Evolutionary conservation across 176 grass and related monocot genomes (phyloP), one percentile per base, ranked within the genome.

Genomic region (Hordeum vulgare): DNA sequence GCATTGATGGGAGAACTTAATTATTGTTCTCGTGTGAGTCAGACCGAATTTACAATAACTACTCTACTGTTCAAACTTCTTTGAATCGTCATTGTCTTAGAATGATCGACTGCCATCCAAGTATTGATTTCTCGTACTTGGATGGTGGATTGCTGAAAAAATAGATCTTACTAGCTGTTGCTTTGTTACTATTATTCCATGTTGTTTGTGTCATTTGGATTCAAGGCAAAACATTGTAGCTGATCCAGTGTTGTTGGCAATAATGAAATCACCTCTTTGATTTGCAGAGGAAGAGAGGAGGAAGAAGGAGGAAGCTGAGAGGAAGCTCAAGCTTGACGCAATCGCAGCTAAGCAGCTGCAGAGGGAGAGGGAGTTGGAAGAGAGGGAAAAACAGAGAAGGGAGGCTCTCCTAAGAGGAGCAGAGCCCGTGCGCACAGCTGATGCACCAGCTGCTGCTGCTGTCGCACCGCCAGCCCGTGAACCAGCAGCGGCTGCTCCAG

Each of bases 201-300:
- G 41, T 25, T 66, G 27, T 60, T 11, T 29, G 36, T 71, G 34
- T 28, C 44, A 37, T 78, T 18, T 81, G 2, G 31, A 37, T 45
- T 21, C 13, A 24, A 65, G 36, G 2, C 35, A 34, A 15, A 69
- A 36, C 17, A 4, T 44, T 49, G 5, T 20, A 73, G 8, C 70
- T 49, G 3, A 73, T 49, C 8, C 28, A 49, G 10, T 10, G 1
- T 29, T 73, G 42, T 27, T 70, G 5, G 5, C 51, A 56, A 21
- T 56, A 56, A 56, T 56, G 18, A 21, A 54, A 56, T 1, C 51
- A 21, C 2, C 20, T 56, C 47, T 64, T 67, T 85, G 20, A 31
- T 40, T n/a, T 87, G 44, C 91, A 98, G 96, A 98, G 81, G 96
- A 98, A 85, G 96, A 98, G 75, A 95, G 65, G 41, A 89, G 79